phyloP scores from a whole-genome alignment of 2,329 filamentous ascomycete genomes.

The Didymella lethalis region DNA sequence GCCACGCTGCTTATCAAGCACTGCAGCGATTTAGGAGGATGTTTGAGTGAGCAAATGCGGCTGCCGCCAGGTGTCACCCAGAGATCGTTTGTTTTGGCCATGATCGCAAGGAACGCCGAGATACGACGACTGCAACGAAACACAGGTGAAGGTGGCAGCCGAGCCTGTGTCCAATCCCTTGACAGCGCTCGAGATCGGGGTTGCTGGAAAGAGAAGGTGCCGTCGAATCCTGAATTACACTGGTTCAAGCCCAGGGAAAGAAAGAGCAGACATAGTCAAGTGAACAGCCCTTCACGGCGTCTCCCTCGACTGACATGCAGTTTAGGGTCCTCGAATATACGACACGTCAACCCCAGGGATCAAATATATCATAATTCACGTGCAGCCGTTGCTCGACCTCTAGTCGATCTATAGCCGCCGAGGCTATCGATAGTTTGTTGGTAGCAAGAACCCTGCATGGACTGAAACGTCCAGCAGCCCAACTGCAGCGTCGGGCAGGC shows the following conservation, averaged over 20 bases:
- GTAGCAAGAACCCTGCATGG: constrained; percentile 8
- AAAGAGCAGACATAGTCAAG: neutral
- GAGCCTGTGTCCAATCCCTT: neutral
- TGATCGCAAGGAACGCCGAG: neutral
- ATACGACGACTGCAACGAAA: neutral
- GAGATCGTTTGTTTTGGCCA: neutral
- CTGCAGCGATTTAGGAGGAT: neutral
- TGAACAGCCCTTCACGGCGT: constrained; percentile 5
- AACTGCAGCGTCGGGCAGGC: constrained; percentile 6
- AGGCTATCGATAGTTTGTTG: neutral
- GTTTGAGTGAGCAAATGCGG: no score
- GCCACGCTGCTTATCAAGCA: neutral
- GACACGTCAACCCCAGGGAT: neutral
- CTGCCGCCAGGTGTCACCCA: neutral
- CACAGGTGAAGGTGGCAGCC: constrained; percentile 3
- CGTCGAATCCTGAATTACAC: neutral
- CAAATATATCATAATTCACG: neutral
- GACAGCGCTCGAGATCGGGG: neutral
- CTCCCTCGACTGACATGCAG: neutral
- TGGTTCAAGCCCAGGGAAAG: neutral
- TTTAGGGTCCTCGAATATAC: neutral
- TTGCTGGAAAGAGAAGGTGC: neutral
- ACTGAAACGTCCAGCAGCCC: constrained; percentile 16
- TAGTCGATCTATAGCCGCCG: constrained; percentile 1
- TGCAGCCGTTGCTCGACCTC: neutral